Conservation (phyloP, 2,329 filamentous ascomycete genomes). For the Fusarium sacchari region DNA sequence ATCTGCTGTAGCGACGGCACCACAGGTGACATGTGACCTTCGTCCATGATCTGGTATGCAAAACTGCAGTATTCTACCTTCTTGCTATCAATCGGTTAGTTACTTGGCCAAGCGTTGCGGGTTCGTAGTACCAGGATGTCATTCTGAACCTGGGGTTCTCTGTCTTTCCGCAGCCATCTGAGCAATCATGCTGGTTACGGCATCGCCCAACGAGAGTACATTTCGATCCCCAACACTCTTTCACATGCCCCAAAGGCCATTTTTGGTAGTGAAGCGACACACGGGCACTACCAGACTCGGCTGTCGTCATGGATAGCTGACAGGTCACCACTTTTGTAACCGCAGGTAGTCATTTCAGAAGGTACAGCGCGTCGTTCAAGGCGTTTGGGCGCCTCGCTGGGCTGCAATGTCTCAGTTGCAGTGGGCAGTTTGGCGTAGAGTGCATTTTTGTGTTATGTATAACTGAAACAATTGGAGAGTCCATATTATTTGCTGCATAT, state of each 20-base stretch:
- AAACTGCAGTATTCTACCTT: constrained; percentile 46
- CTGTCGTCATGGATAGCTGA: constrained; percentile 39
- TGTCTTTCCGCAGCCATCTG: constrained; percentile 45
- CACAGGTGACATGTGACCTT: constrained; percentile 50
- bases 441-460: not conserved
- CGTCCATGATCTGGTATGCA: constrained; percentile 46
- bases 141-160: constrained; percentile 42
- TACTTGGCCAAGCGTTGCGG: not conserved
- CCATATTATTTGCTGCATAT: constrained; percentile 1
- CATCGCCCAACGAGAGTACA: constrained; percentile 52
- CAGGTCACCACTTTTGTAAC: constrained; percentile 45
- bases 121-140: constrained; percentile 46
- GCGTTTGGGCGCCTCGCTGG: not conserved
- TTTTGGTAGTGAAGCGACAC: constrained; percentile 48
- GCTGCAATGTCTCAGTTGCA: constrained; percentile 20
- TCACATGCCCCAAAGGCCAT: constrained; percentile 52
- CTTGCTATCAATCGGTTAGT: not conserved
- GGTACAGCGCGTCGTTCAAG: constrained; percentile 1
- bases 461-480: constrained; percentile 18
- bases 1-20: constrained; percentile 38
- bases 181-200: constrained; percentile 47
- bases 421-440: not conserved
- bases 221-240: constrained; percentile 18
- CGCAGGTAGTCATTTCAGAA: constrained; percentile 42
- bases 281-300: constrained; percentile 44